These are phyloP conservation scores for Debaryomycetaceae sp. DNA, from an alignment of 1,139 yeast genomes.

Conservation along the genomic window DNA sequence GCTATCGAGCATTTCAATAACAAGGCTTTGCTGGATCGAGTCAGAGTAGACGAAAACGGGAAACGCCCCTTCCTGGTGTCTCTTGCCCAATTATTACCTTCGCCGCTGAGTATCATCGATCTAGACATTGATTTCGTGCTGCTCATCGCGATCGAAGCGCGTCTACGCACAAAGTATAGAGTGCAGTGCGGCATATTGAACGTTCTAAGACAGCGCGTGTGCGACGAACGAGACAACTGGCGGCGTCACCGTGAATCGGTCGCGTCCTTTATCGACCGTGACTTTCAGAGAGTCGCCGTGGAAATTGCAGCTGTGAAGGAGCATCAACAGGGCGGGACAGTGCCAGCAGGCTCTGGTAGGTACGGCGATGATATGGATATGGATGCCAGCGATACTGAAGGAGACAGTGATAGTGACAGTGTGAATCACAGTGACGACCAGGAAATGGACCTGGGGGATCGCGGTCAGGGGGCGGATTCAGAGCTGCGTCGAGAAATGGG, in stretches of 20 bases:
- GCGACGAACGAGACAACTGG: neutral
- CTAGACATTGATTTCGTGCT: neutral
- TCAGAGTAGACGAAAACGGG: neutral
- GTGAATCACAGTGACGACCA: conserved; percentile 5
- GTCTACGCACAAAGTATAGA: neutral
- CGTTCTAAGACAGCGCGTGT: neutral
- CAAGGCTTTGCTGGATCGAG: neutral
- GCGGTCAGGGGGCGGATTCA: conserved; percentile 4
- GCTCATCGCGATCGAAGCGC: neutral
- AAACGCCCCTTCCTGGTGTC: neutral
- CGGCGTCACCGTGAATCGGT: neutral
- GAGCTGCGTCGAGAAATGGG: conserved; percentile 4
- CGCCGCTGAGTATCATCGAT: neutral
- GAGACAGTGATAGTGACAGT: conserved; percentile 6
- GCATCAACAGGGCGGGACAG: conserved; percentile 15
- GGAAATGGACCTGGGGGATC: conserved; percentile 4
- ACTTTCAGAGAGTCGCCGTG: too few relatives aligned
- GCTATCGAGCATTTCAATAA: neutral
- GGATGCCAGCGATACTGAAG: conserved; percentile 5
- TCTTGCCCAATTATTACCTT: neutral
- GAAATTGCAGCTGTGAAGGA: conserved; percentile 20
- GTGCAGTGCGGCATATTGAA: neutral
- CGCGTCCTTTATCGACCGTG: neutral
- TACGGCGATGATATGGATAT: too few relatives aligned
- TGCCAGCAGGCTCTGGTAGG: too few relatives aligned